Conservation (phyloP, 176 grass and related monocot species). For the Metroxylon sagu region DNA sequence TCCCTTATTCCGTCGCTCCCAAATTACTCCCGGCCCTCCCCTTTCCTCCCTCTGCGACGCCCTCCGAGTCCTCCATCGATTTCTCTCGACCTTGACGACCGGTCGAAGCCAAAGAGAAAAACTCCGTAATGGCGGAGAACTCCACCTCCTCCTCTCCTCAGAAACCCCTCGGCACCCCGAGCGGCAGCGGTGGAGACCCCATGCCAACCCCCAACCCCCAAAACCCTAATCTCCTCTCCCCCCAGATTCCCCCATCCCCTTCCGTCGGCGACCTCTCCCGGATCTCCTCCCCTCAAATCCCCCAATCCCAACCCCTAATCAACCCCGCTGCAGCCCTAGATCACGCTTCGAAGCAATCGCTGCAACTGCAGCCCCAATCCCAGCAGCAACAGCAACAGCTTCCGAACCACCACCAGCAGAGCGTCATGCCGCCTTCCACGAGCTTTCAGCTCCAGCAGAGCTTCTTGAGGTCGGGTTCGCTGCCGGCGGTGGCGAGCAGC, state of each 20-base stretch:
- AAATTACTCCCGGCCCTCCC: conserved; percentile 1
- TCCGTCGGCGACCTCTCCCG: conserved; percentile 32
- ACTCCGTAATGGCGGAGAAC: conserved; percentile 48
- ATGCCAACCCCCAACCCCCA: conserved; percentile 42
- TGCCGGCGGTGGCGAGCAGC: conserved; percentile 28
- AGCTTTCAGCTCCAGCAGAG: conserved; percentile 7
- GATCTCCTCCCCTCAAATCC: conserved; percentile 41
- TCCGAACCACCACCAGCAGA: conserved; percentile 17
- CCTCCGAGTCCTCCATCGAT: conserved; percentile 5
- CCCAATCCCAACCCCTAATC: conserved; percentile 22
- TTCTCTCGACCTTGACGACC: conserved; percentile 24
- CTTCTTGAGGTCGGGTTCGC: conserved; percentile 17
- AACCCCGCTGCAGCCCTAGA: conserved; percentile 26
- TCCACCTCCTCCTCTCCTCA: conserved; percentile 40
- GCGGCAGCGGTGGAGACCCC: conserved; percentile 15
- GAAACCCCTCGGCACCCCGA: conserved; percentile 18
- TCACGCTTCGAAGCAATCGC: conserved; percentile 13
- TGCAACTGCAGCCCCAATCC: conserved; percentile 43
- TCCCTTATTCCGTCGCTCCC: too few relatives aligned
- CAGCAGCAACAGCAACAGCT: conserved; percentile 19
- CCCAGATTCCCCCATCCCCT: conserved; percentile 45
- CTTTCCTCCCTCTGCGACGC: background rate
- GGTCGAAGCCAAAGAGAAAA: conserved; percentile 9
- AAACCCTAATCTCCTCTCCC: conserved; percentile 18
- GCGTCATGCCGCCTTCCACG: conserved; percentile 1